phyloP scores from a whole-genome alignment of 1,284 basidiomycete genomes.

The Ustilago xerochloae region DNA sequence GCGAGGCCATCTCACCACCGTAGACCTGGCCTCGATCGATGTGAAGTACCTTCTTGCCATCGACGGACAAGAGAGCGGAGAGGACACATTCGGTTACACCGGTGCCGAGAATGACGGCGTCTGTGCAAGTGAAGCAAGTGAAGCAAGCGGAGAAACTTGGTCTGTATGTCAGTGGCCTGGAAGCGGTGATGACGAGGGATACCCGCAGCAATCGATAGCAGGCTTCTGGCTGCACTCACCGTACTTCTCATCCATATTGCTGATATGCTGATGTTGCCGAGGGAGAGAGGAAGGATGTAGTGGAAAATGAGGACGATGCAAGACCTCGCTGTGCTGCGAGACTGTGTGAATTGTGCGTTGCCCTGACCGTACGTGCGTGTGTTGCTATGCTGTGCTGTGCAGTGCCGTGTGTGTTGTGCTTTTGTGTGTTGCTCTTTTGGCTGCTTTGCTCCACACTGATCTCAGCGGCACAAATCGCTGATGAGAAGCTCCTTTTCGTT shows the following conservation, averaged over 20 bases:
- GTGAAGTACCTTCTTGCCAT: constrained; percentile 99
- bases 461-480: neutral
- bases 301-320: neutral
- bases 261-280: neutral
- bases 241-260: constrained; percentile 63
- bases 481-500: neutral
- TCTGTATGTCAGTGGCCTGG: neutral
- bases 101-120: constrained; percentile 75
- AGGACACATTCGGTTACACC: constrained; percentile 98
- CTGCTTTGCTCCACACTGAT: neutral
- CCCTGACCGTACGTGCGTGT: neutral
- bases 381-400: neutral
- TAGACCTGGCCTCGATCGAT: constrained; percentile 99
- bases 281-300: neutral
- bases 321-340: neutral
- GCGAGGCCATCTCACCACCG: constrained; percentile 94
- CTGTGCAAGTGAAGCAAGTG: constrained; percentile 18
- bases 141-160: neutral
- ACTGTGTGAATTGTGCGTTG: neutral
- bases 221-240: constrained; percentile 48
- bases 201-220: neutral
- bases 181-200: neutral
- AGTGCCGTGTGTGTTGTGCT: neutral
- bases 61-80: constrained; percentile 85
- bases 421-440: neutral